These are phyloP conservation scores for Luffa aegyptiaca DNA, from an alignment of 306 rosid genomes.

Conservation along the genomic window DNA sequence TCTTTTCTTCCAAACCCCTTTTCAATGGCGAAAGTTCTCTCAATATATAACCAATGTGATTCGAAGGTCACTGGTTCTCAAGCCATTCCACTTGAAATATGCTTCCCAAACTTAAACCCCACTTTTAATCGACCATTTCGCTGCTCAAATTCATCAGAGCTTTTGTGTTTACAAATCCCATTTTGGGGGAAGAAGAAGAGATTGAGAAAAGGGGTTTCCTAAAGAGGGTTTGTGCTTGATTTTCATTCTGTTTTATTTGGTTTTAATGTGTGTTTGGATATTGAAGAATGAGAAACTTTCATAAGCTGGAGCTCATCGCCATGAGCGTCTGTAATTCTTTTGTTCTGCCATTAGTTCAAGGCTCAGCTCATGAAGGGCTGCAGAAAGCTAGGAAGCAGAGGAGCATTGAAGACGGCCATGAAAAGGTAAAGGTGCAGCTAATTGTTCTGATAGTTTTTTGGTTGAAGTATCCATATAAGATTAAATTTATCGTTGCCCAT, in stretches of 20 bases:
- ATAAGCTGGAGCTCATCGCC: slow-evolving; percentile 14
- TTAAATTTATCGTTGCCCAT: background rate
- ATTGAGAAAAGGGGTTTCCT: background rate
- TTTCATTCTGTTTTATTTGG: background rate
- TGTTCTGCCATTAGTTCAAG: slow-evolving; percentile 43
- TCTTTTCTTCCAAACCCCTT: background rate
- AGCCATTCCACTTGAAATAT: background rate
- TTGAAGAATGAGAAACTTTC: slow-evolving; percentile 40
- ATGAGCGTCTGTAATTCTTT: slow-evolving; percentile 18
- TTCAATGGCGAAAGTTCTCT: background rate
- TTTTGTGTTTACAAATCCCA: background rate
- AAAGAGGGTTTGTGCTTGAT: background rate
- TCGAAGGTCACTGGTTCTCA: background rate
- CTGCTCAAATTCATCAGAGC: background rate
- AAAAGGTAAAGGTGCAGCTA: slow-evolving; percentile 33
- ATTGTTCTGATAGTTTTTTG: background rate
- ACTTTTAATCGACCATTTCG: background rate
- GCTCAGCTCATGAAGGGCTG: slow-evolving; percentile 34
- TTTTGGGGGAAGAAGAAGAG: background rate
- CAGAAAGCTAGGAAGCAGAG: slow-evolving; percentile 26
- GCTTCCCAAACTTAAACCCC: background rate
- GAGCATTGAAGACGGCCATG: slow-evolving; percentile 18
- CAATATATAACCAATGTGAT: background rate
- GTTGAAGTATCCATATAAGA: background rate
- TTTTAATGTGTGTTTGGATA: background rate